Evolutionary conservation across 176 grass and related monocot genomes (phyloP), one percentile per base, ranked within the genome.

Genomic region (Aegilops sharonensis): DNA sequence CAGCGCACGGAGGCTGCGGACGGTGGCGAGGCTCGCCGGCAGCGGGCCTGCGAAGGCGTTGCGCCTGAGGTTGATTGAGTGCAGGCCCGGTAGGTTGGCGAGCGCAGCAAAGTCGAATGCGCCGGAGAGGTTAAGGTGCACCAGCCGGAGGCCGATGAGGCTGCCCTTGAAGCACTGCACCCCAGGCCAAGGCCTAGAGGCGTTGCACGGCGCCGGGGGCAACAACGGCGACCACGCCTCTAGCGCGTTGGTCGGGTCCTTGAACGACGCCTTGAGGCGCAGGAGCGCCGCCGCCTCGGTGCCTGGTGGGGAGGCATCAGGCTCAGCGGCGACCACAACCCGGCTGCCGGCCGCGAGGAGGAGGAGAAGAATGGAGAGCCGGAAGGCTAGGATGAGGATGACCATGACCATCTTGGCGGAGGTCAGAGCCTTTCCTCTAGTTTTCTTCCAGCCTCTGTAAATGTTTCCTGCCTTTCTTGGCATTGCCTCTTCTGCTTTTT

Each of bases 101-200:
- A 96, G 27, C 5, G 94, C 89, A 66, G 64, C 77, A 68, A 92
- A 85, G 70, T 99, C 77, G 67, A 96, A 73, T 0, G 14, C 7
- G 23, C 97, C 97, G 32, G 88, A 79, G 3, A 99, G 92, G 85
- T 93, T 88, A 71, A 94, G 85, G 54, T 48, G 68, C 0, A 79
- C 36, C 3, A 99, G 88, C 1, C 85, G 89, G 77, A 99, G 84
- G 66, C 90, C 89, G 15, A 83, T 63, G 67, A 99, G 64, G 34
- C 9, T 32, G 61, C 92, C 94, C 11, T 76, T 72, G 75, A 70
- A 80, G 88, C 97, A 98, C 68, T 92, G 77, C 11, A 96, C 77
- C 2, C 94, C 89, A 0, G 85, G 63, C 97, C 97, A 98, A 0
- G 70, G 72, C 11, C 14, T 23, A 0, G 21, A 3, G 31, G 52